Evolutionary conservation across 805 yeast species (phyloP).

Genomic region (Wickerhamiella occidentalis): DNA sequence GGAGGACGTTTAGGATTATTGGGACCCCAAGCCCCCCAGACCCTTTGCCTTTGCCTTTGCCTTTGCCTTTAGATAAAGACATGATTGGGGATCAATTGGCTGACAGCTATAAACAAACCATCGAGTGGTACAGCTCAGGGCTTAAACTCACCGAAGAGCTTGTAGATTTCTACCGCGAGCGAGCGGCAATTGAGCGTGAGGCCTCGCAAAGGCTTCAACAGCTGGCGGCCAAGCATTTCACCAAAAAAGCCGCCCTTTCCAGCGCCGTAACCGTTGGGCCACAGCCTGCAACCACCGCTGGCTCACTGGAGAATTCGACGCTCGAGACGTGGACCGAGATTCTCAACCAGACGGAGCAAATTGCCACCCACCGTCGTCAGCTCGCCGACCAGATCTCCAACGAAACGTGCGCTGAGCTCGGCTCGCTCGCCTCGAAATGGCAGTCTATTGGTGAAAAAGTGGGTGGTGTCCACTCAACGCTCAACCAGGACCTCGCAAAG

Average conservation of each 20-base stretch:
- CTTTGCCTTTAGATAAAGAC: neutral
- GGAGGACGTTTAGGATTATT: neutral
- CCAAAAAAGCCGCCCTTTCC: constrained; percentile 58
- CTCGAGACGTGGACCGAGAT: constrained; percentile 86
- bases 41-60: neutral
- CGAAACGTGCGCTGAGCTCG: constrained; percentile 51
- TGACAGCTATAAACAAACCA: constrained; percentile 68
- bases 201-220: constrained; percentile 56
- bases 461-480: constrained; percentile 45
- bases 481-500: constrained; percentile 36
- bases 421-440: constrained; percentile 41
- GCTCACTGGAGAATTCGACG: constrained; percentile 79
- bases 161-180: constrained; percentile 70
- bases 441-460: constrained; percentile 45
- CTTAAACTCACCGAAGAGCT: constrained; percentile 65
- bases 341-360: constrained; percentile 66
- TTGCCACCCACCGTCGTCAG: constrained; percentile 52
- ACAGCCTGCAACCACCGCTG: constrained; percentile 82
- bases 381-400: constrained; percentile 48
- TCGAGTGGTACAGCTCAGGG: constrained; percentile 62
- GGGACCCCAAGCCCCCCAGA: too few species aligned
- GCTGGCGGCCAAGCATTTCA: constrained; percentile 56
- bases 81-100: constrained; percentile 26
- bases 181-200: constrained; percentile 73
- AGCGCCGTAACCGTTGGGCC: constrained; percentile 78